phyloP scores from a whole-genome alignment of 768 basidiomycete genomes.

The Mycena metata region DNA sequence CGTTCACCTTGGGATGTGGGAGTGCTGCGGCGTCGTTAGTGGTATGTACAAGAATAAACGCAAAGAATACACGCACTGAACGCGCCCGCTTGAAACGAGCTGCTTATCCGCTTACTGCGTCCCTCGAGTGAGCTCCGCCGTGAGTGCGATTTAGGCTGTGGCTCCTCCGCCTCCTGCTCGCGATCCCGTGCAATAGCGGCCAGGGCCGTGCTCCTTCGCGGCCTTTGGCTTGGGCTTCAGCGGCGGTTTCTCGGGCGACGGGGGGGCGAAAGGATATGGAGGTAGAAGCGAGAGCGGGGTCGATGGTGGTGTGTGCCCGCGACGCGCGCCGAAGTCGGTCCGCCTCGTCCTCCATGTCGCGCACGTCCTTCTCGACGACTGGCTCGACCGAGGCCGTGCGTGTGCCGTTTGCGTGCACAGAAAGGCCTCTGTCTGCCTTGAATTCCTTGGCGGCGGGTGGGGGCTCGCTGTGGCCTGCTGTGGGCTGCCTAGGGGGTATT shows the following conservation, averaged over 20 bases:
- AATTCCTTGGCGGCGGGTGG: constrained; percentile 46
- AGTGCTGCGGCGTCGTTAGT: constrained; percentile 61
- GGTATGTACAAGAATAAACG: constrained; percentile 7
- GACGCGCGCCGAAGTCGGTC: constrained; percentile 73
- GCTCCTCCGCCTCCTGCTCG: constrained; percentile 23
- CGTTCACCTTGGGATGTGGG: constrained; percentile 79
- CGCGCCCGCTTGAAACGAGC: constrained; percentile 75
- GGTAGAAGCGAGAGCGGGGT: constrained; percentile 47
- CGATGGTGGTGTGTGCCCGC: constrained; percentile 60
- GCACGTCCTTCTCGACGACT: constrained; percentile 76
- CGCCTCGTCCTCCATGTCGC: constrained; percentile 79
- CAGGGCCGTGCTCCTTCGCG: constrained; percentile 62
- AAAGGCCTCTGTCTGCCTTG: constrained; percentile 44
- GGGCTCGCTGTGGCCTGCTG: constrained; percentile 45
- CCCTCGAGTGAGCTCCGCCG: constrained; percentile 74
- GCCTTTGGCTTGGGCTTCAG: constrained; percentile 35
- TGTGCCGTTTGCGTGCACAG: constrained; percentile 46
- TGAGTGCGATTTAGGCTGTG: constrained; percentile 53
- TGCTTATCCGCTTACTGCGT: constrained; percentile 82
- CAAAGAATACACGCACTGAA: constrained; percentile 68
- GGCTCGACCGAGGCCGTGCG: constrained; percentile 55
- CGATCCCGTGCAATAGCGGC: constrained; percentile 52
- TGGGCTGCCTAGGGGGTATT: constrained; percentile 34
- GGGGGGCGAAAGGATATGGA: constrained; percentile 51
- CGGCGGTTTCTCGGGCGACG: constrained; percentile 47